phyloP scores from a whole-genome alignment of 805 yeast species.

The Metschnikowia koreensis region DNA sequence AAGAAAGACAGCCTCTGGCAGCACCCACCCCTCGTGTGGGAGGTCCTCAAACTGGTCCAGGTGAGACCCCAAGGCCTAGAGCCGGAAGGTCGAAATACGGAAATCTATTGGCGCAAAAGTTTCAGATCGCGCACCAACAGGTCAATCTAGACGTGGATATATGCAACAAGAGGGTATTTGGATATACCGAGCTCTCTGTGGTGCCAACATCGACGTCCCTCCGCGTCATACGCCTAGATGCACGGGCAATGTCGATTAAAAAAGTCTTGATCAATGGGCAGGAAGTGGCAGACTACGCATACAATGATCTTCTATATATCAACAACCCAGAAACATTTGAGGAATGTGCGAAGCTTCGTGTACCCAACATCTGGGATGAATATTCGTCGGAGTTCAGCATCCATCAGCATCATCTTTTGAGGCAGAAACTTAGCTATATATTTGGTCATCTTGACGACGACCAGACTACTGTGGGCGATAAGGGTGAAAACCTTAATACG shows the following conservation, averaged over 20 bases:
- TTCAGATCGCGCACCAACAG: constrained; percentile 81
- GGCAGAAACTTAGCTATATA: constrained; percentile 51
- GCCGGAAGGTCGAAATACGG: constrained; percentile 8
- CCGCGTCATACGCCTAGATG: constrained; percentile 67
- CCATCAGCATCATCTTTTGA: constrained; percentile 59
- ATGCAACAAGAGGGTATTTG: constrained; percentile 54
- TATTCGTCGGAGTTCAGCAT: constrained; percentile 41
- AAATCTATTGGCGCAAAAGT: constrained; percentile 40
- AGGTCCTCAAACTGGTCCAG: constrained; percentile 10
- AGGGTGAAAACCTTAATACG: constrained; percentile 37
- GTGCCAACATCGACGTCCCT: constrained; percentile 65
- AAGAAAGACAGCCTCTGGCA: constrained; percentile 15
- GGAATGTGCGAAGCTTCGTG: constrained; percentile 22
- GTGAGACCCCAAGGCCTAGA: constrained; percentile 15
- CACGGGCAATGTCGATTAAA: constrained; percentile 68
- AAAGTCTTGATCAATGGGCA: constrained; percentile 60
- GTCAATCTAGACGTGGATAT: constrained; percentile 79
- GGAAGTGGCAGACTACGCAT: constrained; percentile 51
- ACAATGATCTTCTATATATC: constrained; percentile 52
- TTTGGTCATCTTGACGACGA: constrained; percentile 47
- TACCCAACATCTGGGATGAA: constrained; percentile 41
- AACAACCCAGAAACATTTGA: constrained; percentile 33
- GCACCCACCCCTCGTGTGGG: constrained; percentile 18
- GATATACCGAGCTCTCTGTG: constrained; percentile 80
- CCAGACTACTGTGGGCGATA: constrained; percentile 13